phyloP scores from a whole-genome alignment of 2,329 filamentous ascomycete species.

The Cladosporium sp. region DNA sequence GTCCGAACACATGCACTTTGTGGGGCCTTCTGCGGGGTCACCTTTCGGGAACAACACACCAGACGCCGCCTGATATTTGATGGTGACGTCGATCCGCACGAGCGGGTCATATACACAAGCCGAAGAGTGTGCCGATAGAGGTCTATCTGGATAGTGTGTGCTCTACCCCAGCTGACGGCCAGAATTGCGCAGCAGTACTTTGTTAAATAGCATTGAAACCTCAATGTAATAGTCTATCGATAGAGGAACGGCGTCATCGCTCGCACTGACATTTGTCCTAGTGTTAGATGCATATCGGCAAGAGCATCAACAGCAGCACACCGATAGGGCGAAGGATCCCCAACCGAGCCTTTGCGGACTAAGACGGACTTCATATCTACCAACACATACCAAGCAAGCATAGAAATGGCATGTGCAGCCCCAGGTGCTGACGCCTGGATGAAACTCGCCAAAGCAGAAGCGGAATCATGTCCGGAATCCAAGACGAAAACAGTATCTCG shows the following conservation, averaged over 20 bases:
- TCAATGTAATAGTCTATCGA: too few species aligned
- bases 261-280: conserved; percentile 8
- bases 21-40: not conserved
- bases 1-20: not conserved
- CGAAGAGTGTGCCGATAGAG: too few species aligned
- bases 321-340: not conserved
- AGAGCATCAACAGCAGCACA: not conserved
- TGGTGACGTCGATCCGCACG: not conserved
- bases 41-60: too few species aligned
- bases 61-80: not conserved
- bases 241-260: not conserved
- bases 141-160: too few species aligned
- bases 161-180: too few species aligned
- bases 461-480: not conserved
- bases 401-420: conserved; percentile 6
- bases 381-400: not conserved
- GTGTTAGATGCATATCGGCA: not conserved
- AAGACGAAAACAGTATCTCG: not conserved
- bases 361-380: not conserved
- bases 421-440: conserved; percentile 7
- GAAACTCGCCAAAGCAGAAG: not conserved
- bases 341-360: not conserved
- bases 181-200: too few species aligned
- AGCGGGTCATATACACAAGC: too few species aligned
- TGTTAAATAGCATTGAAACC: too few species aligned